Evolutionary conservation across 2,329 filamentous ascomycete species (phyloP).

Genomic region (Ascomycota sp.): DNA sequence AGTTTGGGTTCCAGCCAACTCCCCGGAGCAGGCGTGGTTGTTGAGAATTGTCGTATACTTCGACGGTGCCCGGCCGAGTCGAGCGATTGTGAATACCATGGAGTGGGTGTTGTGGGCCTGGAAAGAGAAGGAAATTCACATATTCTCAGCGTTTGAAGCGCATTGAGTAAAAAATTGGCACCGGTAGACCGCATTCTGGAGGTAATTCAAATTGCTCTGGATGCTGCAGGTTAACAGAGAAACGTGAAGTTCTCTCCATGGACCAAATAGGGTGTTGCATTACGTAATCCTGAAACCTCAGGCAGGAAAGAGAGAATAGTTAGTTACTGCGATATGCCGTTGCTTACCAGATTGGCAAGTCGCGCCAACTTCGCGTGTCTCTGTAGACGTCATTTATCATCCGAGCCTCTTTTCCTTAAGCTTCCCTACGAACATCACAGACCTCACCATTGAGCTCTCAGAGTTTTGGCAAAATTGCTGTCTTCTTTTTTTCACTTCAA

Average conservation of each 20-base stretch:
- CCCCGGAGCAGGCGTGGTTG: slow-evolving; percentile 32
- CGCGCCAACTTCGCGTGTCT: slow-evolving; percentile 23
- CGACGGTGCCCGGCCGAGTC: slow-evolving; percentile 15
- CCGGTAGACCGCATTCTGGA: slow-evolving; percentile 23
- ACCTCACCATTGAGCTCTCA: too few species aligned
- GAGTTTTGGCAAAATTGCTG: too few species aligned
- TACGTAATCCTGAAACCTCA: too few species aligned
- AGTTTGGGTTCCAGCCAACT: slow-evolving; percentile 68
- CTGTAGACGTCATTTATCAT: slow-evolving; percentile 13
- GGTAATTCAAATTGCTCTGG: neutral
- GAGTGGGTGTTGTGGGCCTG: slow-evolving; percentile 13
- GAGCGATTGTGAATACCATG: slow-evolving; percentile 9
- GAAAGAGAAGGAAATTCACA: slow-evolving; percentile 17
- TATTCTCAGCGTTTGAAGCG: slow-evolving; percentile 28
- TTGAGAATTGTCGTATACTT: slow-evolving; percentile 47
- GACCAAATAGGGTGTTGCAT: too few species aligned
- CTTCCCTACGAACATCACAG: neutral
- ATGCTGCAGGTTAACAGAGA: neutral
- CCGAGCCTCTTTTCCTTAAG: slow-evolving; percentile 1
- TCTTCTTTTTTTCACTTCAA: slow-evolving; percentile 2
- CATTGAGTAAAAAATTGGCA: slow-evolving; percentile 23
- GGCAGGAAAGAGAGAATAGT: too few species aligned
- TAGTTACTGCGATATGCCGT: too few species aligned
- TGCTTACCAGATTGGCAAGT: slow-evolving; percentile 14
- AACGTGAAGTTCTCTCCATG: too few species aligned